Conservation (phyloP, 805 yeast genomes). For the Saccharomycopsis vini region DNA sequence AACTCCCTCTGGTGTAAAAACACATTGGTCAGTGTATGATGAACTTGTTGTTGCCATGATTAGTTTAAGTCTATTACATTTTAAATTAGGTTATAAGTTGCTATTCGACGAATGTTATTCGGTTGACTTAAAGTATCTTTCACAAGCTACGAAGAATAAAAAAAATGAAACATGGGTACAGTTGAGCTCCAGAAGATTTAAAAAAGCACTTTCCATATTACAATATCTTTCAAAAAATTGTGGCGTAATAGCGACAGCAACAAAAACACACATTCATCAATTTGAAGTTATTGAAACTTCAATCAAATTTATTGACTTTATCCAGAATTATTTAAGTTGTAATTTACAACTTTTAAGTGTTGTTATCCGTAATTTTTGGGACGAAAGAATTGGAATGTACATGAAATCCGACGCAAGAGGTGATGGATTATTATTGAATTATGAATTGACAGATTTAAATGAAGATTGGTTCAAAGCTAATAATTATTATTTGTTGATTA, state of each 20-base stretch:
- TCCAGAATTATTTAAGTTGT: slow-evolving; percentile 7
- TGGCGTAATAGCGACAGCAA: not conserved
- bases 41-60: slow-evolving; percentile 10
- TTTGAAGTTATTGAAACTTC: slow-evolving; percentile 8
- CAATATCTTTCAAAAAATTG: slow-evolving; percentile 2
- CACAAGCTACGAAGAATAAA: not conserved
- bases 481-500: slow-evolving; percentile 14
- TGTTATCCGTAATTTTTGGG: slow-evolving; percentile 16
- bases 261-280: not conserved
- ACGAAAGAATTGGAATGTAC: slow-evolving; percentile 8
- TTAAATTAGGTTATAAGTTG: slow-evolving; percentile 7
- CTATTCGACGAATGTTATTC: slow-evolving; percentile 5
- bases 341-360: slow-evolving; percentile 14
- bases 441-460: slow-evolving; percentile 14
- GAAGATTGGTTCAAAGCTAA: slow-evolving; percentile 12
- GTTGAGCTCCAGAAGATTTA: slow-evolving; percentile 11
- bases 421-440: slow-evolving; percentile 3
- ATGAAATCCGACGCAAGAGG: not conserved
- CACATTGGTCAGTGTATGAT: slow-evolving; percentile 9
- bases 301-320: slow-evolving; percentile 8
- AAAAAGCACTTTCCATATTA: slow-evolving; percentile 11
- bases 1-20: not conserved
- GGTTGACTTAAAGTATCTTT: not conserved
- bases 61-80: slow-evolving; percentile 6
- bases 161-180: slow-evolving; percentile 10